These are phyloP conservation scores for Hypomontagnella monticulosa DNA, from an alignment of 495 filamentous ascomycete species.

Conservation along the genomic window DNA sequence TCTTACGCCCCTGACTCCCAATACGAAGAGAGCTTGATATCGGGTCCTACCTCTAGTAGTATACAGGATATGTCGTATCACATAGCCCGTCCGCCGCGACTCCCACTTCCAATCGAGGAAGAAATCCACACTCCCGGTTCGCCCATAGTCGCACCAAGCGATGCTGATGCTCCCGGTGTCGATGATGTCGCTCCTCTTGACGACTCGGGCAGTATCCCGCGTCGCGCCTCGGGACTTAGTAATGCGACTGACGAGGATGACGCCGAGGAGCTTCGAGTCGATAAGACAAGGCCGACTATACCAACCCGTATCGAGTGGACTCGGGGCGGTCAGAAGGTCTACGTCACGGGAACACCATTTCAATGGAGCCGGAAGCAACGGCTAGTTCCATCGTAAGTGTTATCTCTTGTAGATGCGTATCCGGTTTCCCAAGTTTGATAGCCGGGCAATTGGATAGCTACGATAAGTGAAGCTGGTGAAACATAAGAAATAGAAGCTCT, in stretches of 20 bases:
- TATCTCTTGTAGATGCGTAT: conserved; percentile 7
- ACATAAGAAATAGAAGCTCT: background rate
- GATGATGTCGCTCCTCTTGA: conserved; percentile 59
- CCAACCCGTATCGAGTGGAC: conserved; percentile 87
- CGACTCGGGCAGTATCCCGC: conserved; percentile 55
- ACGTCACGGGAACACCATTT: conserved; percentile 96
- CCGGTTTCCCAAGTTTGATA: conserved; percentile 20
- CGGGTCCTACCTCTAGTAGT: conserved; percentile 52
- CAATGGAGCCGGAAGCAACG: conserved; percentile 93
- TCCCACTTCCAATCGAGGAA: conserved; percentile 92
- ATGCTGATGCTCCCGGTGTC: conserved; percentile 61
- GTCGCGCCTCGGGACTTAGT: conserved; percentile 71
- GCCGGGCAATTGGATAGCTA: background rate
- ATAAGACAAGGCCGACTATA: conserved; percentile 70
- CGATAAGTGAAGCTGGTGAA: background rate
- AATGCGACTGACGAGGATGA: conserved; percentile 82
- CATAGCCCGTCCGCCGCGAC: conserved; percentile 79
- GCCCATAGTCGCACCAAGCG: conserved; percentile 76
- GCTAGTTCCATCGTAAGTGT: conserved; percentile 81
- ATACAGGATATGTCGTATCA: conserved; percentile 64
- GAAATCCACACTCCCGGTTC: conserved; percentile 86
- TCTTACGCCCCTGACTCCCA: conserved; percentile 50
- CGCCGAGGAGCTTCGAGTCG: conserved; percentile 75
- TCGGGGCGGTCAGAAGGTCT: conserved; percentile 82
- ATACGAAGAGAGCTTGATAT: conserved; percentile 48